These are phyloP conservation scores for Amyloporia xantha DNA, from an alignment of 768 basidiomycete species.

Conservation along the genomic window DNA sequence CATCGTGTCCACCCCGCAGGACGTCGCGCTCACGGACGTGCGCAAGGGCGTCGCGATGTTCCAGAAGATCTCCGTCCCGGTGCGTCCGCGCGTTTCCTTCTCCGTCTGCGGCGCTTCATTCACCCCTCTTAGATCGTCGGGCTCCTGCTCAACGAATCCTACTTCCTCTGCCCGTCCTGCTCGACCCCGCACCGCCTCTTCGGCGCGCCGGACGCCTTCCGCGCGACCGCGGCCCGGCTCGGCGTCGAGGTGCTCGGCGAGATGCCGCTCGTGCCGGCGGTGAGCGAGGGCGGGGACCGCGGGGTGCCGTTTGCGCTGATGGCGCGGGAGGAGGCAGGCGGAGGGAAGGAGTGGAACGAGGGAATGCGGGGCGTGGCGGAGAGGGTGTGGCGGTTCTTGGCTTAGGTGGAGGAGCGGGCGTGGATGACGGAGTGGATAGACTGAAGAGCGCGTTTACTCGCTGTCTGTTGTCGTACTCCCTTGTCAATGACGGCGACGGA, in stretches of 20 bases:
- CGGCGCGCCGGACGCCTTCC: slow-evolving; percentile 64
- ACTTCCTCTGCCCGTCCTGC: slow-evolving; percentile 76
- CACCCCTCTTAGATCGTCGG: slow-evolving; percentile 64
- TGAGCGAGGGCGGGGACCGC: slow-evolving; percentile 66
- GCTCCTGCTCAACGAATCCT: slow-evolving; percentile 80
- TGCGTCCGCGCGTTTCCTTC: slow-evolving; percentile 30
- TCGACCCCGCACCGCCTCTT: slow-evolving; percentile 56
- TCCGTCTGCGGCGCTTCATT: neutral
- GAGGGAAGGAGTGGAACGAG: slow-evolving; percentile 18
- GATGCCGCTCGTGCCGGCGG: slow-evolving; percentile 69
- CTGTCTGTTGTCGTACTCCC: too few species aligned
- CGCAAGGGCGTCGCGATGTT: slow-evolving; percentile 93
- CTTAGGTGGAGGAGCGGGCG: too few species aligned
- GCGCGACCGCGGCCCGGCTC: slow-evolving; percentile 48
- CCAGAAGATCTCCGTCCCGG: slow-evolving; percentile 80
- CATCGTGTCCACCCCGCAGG: slow-evolving; percentile 93
- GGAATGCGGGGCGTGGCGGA: slow-evolving; percentile 25
- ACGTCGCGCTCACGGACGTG: slow-evolving; percentile 87
- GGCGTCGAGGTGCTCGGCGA: slow-evolving; percentile 66
- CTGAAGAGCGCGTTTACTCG: too few species aligned
- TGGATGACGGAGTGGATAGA: too few species aligned
- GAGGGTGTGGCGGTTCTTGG: slow-evolving; percentile 24
- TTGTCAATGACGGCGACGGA: too few species aligned
- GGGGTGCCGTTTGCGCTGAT: slow-evolving; percentile 49
- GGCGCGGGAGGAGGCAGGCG: slow-evolving; percentile 1